Percentiles rank a stretch among this genome's conserved stretches.
Conservation (phyloP, 345 rosid genomes). For the Euphorbia peplus region DNA sequence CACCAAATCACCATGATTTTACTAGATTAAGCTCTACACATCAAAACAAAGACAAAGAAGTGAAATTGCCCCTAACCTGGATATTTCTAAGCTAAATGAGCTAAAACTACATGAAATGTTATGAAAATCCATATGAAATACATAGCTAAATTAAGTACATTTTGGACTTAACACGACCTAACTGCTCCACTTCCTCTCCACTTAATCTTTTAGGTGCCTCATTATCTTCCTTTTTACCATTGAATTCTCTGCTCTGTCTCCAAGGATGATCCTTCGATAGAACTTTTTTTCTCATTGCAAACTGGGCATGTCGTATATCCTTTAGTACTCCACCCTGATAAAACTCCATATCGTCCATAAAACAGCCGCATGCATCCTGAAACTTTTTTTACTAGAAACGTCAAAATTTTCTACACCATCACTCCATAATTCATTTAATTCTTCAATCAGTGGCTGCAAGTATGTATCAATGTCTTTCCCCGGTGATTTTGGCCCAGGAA, state of each 20-base stretch:
- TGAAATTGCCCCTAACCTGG: too few relatives aligned
- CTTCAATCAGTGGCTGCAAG: too few relatives aligned
- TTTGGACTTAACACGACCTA: too few relatives aligned
- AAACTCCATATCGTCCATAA: too few relatives aligned
- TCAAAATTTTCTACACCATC: not conserved
- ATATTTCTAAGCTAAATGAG: too few relatives aligned
- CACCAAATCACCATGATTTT: too few relatives aligned
- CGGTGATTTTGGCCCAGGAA: not conserved
- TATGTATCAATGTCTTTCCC: conserved; percentile 1
- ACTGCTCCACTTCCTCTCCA: not conserved
- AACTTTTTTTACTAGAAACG: not conserved
- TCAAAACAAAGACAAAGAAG: too few relatives aligned
- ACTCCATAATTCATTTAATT: not conserved
- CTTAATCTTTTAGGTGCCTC: not conserved
- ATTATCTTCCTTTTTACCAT: not conserved
- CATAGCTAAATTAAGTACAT: too few relatives aligned
- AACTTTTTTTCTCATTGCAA: not conserved
- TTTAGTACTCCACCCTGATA: too few relatives aligned
- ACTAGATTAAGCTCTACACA: too few relatives aligned
- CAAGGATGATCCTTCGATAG: not conserved
- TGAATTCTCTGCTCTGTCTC: not conserved
- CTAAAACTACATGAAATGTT: too few relatives aligned
- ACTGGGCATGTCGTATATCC: not conserved
- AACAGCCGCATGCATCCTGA: not conserved
- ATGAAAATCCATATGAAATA: too few relatives aligned